Conservation (phyloP, 192 early-diverging fungal species). For the Rhizophlyctis rosea region DNA sequence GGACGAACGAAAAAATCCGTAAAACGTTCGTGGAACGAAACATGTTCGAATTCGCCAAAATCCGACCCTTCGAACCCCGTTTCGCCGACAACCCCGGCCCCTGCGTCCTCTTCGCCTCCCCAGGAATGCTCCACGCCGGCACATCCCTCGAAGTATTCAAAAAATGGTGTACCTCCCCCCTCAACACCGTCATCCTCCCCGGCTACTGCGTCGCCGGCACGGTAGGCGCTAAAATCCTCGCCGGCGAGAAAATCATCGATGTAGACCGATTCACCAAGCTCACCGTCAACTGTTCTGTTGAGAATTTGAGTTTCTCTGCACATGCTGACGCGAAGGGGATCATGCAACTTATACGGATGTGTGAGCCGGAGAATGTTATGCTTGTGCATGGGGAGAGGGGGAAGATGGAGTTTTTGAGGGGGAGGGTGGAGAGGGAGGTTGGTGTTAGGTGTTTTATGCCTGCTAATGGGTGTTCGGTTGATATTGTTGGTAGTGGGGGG, state of each 20-base stretch:
- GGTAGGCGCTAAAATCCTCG: constrained; percentile 88
- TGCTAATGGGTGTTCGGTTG: constrained; percentile 76
- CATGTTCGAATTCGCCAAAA: constrained; percentile 96
- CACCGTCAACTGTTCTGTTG: constrained; percentile 85
- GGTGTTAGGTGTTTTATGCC: constrained; percentile 82
- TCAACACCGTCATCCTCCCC: constrained; percentile 97
- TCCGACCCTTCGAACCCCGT: constrained; percentile 75
- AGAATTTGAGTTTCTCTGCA: constrained; percentile 93
- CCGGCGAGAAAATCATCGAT: constrained; percentile 81
- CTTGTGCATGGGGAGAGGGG: constrained; percentile 92
- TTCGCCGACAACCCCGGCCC: constrained; percentile 76
- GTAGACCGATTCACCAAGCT: constrained; percentile 68
- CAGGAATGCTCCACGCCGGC: constrained; percentile 97
- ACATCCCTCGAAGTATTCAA: constrained; percentile 92
- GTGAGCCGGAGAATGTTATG: constrained; percentile 79
- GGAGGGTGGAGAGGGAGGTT: constrained; percentile 78
- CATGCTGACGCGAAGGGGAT: constrained; percentile 99
- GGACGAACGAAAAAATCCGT: constrained; percentile 98
- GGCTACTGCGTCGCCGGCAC: constrained; percentile 97
- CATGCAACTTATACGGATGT: constrained; percentile 89
- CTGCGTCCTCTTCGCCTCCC: constrained; percentile 94
- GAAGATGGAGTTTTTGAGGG: constrained; percentile 82
- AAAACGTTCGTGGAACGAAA: constrained; percentile 85
- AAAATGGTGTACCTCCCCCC: constrained; percentile 89
- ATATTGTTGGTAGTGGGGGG: not conserved